Evolutionary conservation across 2,329 filamentous ascomycete species (phyloP).

Genomic region (Trichophyton rubrum): DNA sequence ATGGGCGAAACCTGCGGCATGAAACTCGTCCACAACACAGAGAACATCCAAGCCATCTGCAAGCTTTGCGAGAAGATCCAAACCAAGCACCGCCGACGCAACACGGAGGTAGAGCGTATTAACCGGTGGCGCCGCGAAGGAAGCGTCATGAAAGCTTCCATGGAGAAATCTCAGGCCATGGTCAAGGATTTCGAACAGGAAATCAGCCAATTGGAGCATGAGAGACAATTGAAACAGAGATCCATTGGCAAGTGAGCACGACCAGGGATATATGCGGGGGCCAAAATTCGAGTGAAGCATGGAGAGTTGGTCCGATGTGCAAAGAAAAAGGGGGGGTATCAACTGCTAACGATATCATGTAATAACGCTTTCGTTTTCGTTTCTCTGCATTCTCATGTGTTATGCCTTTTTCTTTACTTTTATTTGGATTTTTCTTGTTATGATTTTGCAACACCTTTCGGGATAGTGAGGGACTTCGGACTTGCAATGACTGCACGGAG

Average conservation of each 20-base stretch:
- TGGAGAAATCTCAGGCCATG: conserved; percentile 56
- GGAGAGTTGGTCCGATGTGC: not conserved
- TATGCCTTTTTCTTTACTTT: conserved; percentile 10
- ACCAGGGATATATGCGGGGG: conserved; percentile 6
- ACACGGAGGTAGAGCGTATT: conserved; percentile 63
- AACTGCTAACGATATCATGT: conserved; percentile 2
- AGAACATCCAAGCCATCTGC: conserved; percentile 53
- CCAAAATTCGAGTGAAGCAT: conserved; percentile 1
- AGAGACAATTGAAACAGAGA: conserved; percentile 36
- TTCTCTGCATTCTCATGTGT: conserved; percentile 16
- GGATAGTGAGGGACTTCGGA: not conserved
- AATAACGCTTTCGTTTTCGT: conserved; percentile 10
- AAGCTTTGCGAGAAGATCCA: conserved; percentile 80
- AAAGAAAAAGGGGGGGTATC: not conserved
- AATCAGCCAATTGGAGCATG: conserved; percentile 51
- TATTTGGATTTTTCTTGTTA: conserved; percentile 11
- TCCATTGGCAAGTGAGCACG: conserved; percentile 19
- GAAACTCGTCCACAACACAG: conserved; percentile 71
- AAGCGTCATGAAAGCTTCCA: conserved; percentile 44
- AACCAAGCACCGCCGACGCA: conserved; percentile 64
- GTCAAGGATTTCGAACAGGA: conserved; percentile 60
- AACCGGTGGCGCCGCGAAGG: conserved; percentile 65
- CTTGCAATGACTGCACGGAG: not conserved
- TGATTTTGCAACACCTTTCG: conserved; percentile 4
- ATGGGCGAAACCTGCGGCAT: conserved; percentile 94